phyloP scores from a whole-genome alignment of 148 eudicot species.

The Vaccinium myrtillus region DNA sequence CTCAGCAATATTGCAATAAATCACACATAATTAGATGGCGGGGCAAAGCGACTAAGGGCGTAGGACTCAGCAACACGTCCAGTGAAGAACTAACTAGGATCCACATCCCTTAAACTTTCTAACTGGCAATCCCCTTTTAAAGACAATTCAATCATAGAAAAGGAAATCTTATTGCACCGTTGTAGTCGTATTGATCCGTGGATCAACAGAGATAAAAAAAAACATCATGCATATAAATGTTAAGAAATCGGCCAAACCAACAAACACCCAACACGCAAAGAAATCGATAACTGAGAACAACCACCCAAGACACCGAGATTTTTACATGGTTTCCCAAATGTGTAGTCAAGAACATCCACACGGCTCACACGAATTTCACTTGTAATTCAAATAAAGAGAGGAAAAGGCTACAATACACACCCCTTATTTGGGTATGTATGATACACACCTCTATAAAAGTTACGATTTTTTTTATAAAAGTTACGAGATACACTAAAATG shows the following conservation, averaged over 20 bases:
- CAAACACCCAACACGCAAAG: background rate
- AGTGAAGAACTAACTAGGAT: background rate
- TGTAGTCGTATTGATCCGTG: background rate
- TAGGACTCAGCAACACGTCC: background rate
- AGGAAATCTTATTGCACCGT: background rate
- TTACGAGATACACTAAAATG: too few relatives aligned
- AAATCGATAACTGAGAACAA: too few relatives aligned
- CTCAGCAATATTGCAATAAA: background rate
- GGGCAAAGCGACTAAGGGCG: background rate
- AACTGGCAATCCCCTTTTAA: background rate
- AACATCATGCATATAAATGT: background rate
- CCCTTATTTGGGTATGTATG: too few relatives aligned
- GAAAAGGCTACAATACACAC: too few relatives aligned
- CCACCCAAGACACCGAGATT: background rate
- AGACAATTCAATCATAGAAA: background rate
- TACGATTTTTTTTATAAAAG: too few relatives aligned
- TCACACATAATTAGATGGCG: background rate
- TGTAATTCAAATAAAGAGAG: background rate
- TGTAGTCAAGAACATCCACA: background rate
- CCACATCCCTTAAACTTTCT: background rate
- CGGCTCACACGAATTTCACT: background rate
- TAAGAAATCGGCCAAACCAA: background rate
- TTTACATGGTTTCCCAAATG: background rate
- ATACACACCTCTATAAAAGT: too few relatives aligned
- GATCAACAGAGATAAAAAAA: background rate